Evolutionary conservation across 148 eudicot species (phyloP), one percentile per base, ranked within the genome.

Genomic region (Chenopodium berlandieri): DNA sequence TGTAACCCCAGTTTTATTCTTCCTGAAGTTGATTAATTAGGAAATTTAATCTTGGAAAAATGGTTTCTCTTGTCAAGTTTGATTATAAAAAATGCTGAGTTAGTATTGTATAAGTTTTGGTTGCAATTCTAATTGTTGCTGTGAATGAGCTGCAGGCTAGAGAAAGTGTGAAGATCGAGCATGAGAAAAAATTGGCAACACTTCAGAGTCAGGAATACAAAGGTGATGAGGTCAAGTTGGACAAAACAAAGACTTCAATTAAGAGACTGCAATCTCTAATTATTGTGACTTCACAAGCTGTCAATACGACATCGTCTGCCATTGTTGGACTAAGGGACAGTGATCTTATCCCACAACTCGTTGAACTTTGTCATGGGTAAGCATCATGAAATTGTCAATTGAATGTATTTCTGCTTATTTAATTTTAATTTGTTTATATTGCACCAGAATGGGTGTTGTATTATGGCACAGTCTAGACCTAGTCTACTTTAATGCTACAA

Each of bases 351-450:
- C 94, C 94, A 4, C 97, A 93, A 87, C 94, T 95, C 79, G 94
- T 92, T 47, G 92, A 95, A 79, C 94, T 95, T 65, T 93, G 97
- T 85, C 97, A 95, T 76, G 99, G 97, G 99, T 95, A 86, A 89
- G 94, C 74, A 73, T 65, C 77, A 32, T 5, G 63, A 69, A 32
- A 71, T 63, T 68, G 65, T 22, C 63, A 23, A 65, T 52, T n/a
- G 31, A 47, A 52, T n/a, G 48, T 81, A 16, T 37, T 0, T 20
- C 25, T 30, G 72, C 50, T 73, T 63, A 20, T 3, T 25, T 62
- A 27, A 62, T n/a, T 60, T 56, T 17, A 27, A 13, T 47, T 30
- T 66, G 74, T 2, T 27, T 47, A 23, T 20, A 2, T 56, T 78
- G 19, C 63, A 62, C 30, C 50, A 47, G 81, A 50, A 50, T 32